A percentile compares a stretch with the other conserved stretches of the same genome.
Evolutionary conservation across 2,329 filamentous ascomycete species (phyloP).

Genomic region (Pseudocercospora pini-densiflorae): DNA sequence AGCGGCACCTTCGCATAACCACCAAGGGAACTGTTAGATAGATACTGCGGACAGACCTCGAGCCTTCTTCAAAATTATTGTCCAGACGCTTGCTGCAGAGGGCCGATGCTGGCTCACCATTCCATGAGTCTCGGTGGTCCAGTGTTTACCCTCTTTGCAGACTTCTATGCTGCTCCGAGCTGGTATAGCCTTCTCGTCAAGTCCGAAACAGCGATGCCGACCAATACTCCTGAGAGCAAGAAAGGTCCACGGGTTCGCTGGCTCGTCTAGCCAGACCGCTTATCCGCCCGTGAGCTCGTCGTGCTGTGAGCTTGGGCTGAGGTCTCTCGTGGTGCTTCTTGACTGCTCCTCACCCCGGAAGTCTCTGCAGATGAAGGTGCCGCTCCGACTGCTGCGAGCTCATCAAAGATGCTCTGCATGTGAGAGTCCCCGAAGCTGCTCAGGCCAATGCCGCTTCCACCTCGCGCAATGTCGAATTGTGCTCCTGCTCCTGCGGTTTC

Average conservation of each 20-base stretch:
- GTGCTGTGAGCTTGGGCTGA: not conserved
- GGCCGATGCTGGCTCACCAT: not conserved
- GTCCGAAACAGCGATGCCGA: not conserved
- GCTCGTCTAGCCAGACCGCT: not conserved
- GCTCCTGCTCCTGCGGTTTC: not conserved
- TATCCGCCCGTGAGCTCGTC: not conserved
- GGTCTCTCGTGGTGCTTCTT: not conserved
- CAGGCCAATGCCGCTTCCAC: not conserved
- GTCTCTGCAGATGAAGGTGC: not conserved
- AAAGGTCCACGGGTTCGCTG: not conserved
- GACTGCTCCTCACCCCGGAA: not conserved
- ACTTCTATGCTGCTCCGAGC: not conserved
- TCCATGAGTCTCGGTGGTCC: not conserved
- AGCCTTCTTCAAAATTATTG: not conserved
- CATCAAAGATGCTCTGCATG: not conserved
- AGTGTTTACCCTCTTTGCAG: not conserved
- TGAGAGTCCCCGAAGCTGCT: not conserved
- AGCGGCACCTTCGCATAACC: conserved; percentile 79
- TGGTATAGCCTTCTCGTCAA: not conserved
- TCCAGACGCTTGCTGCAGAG: not conserved
- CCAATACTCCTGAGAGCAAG: not conserved
- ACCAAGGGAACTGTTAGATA: conserved; percentile 93
- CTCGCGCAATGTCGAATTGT: not conserved
- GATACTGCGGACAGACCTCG: conserved; percentile 62
- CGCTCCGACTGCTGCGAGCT: not conserved